phyloP scores from a whole-genome alignment of 2,329 filamentous ascomycete genomes.

The Fusarium caatingaense region DNA sequence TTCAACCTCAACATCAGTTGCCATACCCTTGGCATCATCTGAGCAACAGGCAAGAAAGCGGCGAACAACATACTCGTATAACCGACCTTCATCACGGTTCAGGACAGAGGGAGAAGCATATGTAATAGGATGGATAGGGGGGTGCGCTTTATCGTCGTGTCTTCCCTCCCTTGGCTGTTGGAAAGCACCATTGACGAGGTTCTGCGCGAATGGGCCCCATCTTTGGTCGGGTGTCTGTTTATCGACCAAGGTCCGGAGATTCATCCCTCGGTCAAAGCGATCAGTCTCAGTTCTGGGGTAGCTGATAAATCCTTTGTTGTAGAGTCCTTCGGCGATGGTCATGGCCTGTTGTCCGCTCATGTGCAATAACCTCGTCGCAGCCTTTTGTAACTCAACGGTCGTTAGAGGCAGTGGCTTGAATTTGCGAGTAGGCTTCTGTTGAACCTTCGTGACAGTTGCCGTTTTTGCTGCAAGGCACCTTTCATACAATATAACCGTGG shows the following conservation, averaged over 20 bases:
- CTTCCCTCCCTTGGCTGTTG: constrained; percentile 82
- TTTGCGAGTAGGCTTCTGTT: constrained; percentile 91
- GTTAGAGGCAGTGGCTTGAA: constrained; percentile 95
- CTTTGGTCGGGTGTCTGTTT: constrained; percentile 81
- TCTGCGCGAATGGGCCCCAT: constrained; percentile 86
- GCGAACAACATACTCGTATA: constrained; percentile 93
- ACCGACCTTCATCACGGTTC: constrained; percentile 74
- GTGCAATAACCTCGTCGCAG: constrained; percentile 87
- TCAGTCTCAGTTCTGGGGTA: constrained; percentile 98
- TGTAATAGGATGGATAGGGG: constrained; percentile 95
- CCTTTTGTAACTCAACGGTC: constrained; percentile 96
- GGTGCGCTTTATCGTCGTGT: constrained; percentile 96
- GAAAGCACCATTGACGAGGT: constrained; percentile 80
- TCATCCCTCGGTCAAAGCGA: constrained; percentile 90
- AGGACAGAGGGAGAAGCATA: constrained; percentile 76
- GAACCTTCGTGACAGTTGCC: constrained; percentile 85
- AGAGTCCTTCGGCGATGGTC: constrained; percentile 86
- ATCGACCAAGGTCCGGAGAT: constrained; percentile 80
- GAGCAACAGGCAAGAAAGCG: constrained; percentile 96
- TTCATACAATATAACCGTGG: constrained; percentile 85
- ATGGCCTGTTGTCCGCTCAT: constrained; percentile 94
- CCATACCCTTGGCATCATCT: constrained; percentile 88
- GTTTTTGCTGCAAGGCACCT: constrained; percentile 80
- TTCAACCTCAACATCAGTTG: constrained; percentile 84
- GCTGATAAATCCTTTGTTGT: constrained; percentile 95